These are phyloP conservation scores for Closterium sp. DNA, from an alignment of 139 green algal genomes.

Conservation along the genomic window DNA sequence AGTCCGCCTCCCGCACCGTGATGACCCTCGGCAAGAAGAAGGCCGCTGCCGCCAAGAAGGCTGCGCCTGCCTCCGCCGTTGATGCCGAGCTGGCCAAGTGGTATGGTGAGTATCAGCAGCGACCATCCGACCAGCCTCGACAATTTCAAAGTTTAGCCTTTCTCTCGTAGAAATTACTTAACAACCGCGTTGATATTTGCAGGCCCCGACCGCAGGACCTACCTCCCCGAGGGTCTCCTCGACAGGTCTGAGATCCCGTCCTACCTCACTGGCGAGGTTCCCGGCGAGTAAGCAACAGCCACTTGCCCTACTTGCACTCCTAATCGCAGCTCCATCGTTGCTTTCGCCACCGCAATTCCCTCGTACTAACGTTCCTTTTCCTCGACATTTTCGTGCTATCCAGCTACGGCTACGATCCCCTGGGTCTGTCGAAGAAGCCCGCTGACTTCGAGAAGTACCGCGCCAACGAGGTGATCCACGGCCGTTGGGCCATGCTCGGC, in stretches of 20 bases:
- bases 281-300: constrained; percentile 43
- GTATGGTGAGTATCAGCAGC: constrained; percentile 38
- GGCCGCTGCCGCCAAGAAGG: background rate
- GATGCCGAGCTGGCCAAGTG: constrained; percentile 12
- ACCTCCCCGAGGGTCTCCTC: constrained; percentile 48
- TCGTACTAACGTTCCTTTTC: background rate
- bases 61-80: background rate
- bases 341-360: too few relatives aligned
- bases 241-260: constrained; percentile 35
- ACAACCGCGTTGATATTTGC: constrained; percentile 1
- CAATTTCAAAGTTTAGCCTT: background rate
- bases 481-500: constrained; percentile 81
- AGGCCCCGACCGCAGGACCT: constrained; percentile 44
- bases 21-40: background rate
- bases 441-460: constrained; percentile 70
- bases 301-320: background rate
- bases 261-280: constrained; percentile 49
- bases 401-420: constrained; percentile 48
- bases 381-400: background rate
- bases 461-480: constrained; percentile 96
- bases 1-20: background rate
- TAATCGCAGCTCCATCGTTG: too few relatives aligned
- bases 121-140: background rate
- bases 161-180: background rate
- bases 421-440: constrained; percentile 46